Evolutionary conservation across 352 stramenopile genomes (phyloP).

Genomic region (Pythium sp.): DNA sequence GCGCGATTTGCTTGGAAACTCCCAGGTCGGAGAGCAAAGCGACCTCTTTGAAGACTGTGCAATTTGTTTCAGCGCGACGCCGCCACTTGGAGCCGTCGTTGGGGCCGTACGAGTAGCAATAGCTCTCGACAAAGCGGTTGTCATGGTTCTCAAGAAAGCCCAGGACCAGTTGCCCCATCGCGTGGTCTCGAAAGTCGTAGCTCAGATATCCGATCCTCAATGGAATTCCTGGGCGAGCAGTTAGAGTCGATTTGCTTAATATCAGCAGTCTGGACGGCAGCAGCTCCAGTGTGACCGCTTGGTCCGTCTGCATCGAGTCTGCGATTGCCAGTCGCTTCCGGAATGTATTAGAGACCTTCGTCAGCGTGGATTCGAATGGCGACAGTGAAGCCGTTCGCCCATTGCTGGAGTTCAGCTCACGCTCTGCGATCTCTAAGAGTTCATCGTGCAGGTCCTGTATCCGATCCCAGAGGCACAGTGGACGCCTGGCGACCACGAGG

Average conservation of each 20-base stretch:
- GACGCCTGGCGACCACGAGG: slow-evolving; percentile 44
- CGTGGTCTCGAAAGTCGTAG: slow-evolving; percentile 91
- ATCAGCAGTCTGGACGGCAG: slow-evolving; percentile 14
- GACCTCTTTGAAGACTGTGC: slow-evolving; percentile 69
- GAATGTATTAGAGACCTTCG: slow-evolving; percentile 45
- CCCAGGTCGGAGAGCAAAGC: slow-evolving; percentile 41
- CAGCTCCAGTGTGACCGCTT: slow-evolving; percentile 36
- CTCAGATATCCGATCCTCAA: slow-evolving; percentile 86
- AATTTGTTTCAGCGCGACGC: slow-evolving; percentile 42
- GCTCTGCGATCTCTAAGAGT: slow-evolving; percentile 29
- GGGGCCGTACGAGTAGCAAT: slow-evolving; percentile 82
- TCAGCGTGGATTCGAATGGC: slow-evolving; percentile 72
- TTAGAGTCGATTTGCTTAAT: background rate
- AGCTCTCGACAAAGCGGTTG: slow-evolving; percentile 33
- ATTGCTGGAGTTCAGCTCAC: slow-evolving; percentile 16
- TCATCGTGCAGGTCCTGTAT: slow-evolving; percentile 46
- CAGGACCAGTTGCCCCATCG: slow-evolving; percentile 90
- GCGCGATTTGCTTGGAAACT: slow-evolving; percentile 46
- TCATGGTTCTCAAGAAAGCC: slow-evolving; percentile 83
- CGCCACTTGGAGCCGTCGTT: slow-evolving; percentile 74
- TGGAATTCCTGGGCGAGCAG: slow-evolving; percentile 28
- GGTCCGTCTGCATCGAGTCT: slow-evolving; percentile 28
- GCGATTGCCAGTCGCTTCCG: slow-evolving; percentile 45
- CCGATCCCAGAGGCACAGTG: slow-evolving; percentile 58
- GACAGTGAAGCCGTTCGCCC: slow-evolving; percentile 27